Evolutionary conservation across 2,329 filamentous ascomycete genomes (phyloP).

Genomic region (Chalaropsis ovoidea): DNA sequence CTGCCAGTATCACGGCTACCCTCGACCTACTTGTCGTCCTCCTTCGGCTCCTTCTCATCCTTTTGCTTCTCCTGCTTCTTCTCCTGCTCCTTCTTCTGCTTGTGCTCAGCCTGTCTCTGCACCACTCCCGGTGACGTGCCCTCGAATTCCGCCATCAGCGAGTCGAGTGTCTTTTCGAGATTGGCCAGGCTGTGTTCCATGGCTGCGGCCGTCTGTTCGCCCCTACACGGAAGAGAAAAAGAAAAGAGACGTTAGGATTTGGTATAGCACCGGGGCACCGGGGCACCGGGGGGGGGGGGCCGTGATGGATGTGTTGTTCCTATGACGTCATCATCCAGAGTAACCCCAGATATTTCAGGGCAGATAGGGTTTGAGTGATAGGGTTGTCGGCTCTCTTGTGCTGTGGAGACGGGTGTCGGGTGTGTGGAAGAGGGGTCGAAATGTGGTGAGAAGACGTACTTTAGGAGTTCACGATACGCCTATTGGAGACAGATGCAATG

Average conservation of each 20-base stretch:
- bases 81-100: constrained; percentile 22
- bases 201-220: constrained; percentile 44
- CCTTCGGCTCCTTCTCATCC: not conserved
- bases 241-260: constrained; percentile 3
- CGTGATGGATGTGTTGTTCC: not conserved
- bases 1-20: not conserved
- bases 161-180: constrained; percentile 47
- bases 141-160: constrained; percentile 43
- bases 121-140: constrained; percentile 24
- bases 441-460: not conserved
- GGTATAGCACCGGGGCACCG: not conserved
- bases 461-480: constrained; percentile 13
- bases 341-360: not conserved
- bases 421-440: not conserved
- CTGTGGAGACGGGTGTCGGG: not conserved
- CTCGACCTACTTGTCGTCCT: not conserved
- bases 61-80: constrained; percentile 2
- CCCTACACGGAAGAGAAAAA: constrained; percentile 33
- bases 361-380: not conserved
- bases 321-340: not conserved
- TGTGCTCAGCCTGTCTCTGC: constrained; percentile 12
- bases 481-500: not conserved
- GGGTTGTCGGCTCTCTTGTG: not conserved
- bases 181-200: constrained; percentile 45
- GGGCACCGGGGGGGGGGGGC: not conserved